Percentiles rank a stretch among this genome's conserved stretches.
Evolutionary conservation across 441 rosid genomes (phyloP).

Genomic region (Populus trichocarpa): DNA sequence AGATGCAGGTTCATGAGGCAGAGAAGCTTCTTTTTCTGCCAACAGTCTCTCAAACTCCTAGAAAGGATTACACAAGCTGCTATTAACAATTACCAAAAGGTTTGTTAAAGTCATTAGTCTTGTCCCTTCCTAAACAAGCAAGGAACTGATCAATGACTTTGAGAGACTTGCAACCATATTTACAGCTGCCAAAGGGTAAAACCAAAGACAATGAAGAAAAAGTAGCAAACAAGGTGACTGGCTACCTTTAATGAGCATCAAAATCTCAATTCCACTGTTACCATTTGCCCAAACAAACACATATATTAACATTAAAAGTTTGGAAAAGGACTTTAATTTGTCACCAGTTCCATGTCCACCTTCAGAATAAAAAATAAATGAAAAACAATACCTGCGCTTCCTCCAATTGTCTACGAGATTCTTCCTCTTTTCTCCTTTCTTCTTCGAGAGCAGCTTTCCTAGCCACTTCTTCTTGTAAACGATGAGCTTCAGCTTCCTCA

Average conservation of each 20-base stretch:
- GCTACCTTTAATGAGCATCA: background rate
- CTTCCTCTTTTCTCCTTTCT: constrained; percentile 72
- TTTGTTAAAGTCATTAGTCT: background rate
- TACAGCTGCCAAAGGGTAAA: background rate
- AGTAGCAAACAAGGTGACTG: background rate
- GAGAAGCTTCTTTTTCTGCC: constrained; percentile 85
- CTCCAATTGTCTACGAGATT: constrained; percentile 62
- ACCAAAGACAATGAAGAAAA: background rate
- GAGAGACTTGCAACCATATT: background rate
- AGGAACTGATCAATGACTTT: background rate
- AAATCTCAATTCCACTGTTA: background rate
- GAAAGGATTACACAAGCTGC: background rate
- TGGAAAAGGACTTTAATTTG: background rate
- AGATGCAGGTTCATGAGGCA: constrained; percentile 78
- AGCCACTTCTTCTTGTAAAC: constrained; percentile 66
- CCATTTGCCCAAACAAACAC: background rate
- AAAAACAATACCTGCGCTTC: constrained; percentile 68
- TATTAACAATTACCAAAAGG: background rate
- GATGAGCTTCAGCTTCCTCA: constrained; percentile 86
- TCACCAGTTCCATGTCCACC: background rate
- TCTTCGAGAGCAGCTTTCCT: constrained; percentile 74
- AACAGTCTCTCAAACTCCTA: constrained; percentile 79
- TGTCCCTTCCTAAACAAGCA: background rate
- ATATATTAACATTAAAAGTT: background rate
- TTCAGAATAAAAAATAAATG: background rate